phyloP scores from a whole-genome alignment of 2,329 filamentous ascomycete species.

The Gremmenia infestans region DNA sequence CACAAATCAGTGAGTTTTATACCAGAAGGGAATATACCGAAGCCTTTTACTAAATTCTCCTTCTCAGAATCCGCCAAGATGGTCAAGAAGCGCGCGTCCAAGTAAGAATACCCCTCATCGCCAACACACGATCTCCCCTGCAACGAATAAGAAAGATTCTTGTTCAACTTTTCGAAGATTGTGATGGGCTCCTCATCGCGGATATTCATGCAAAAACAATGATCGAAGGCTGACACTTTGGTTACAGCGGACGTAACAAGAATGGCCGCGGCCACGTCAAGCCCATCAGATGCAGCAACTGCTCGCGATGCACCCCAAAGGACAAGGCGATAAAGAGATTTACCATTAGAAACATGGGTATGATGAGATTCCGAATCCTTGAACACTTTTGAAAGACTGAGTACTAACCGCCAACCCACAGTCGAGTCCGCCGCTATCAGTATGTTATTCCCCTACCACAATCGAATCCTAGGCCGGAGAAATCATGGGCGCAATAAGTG shows the following conservation, averaged over 20 bases:
- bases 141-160: too few species aligned
- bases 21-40: neutral
- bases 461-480: neutral
- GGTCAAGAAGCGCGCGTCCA: constrained; percentile 69
- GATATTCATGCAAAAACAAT: neutral
- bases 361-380: constrained; percentile 60
- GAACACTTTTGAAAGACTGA: too few species aligned
- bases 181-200: neutral
- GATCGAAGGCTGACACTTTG: constrained; percentile 7
- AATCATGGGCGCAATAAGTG: neutral
- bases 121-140: neutral
- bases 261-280: constrained; percentile 99
- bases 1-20: constrained; percentile 15
- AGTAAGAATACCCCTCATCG: constrained; percentile 41
- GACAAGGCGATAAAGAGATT: constrained; percentile 99
- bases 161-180: too few species aligned
- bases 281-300: constrained; percentile 93
- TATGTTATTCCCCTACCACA: constrained; percentile 51
- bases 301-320: constrained; percentile 68
- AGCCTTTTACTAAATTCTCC: neutral
- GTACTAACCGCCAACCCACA: too few species aligned
- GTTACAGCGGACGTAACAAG: constrained; percentile 91
- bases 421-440: constrained; percentile 99
- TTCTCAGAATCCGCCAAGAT: constrained; percentile 55
- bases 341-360: constrained; percentile 90